Evolutionary conservation across 164 flowering plant species (phyloP).

Genomic region (Houttuynia cordata): DNA sequence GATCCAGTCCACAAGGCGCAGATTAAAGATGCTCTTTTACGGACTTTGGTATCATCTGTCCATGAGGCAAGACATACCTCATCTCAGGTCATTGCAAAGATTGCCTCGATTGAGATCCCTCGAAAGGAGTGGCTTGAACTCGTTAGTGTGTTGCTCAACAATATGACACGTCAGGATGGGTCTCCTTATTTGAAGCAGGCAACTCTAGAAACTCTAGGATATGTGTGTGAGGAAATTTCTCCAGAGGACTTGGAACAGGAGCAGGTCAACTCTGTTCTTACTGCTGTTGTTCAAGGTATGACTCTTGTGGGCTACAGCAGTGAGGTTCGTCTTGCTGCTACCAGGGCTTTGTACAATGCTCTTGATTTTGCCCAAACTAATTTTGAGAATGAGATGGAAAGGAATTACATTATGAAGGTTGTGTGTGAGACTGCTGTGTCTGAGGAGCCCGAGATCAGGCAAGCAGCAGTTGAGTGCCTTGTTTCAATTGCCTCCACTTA

Average conservation of each 20-base stretch:
- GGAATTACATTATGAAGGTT: constrained; percentile 72
- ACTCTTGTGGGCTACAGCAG: constrained; percentile 36
- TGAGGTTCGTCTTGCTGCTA: constrained; percentile 73
- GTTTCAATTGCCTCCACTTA: constrained; percentile 70
- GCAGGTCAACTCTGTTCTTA: constrained; percentile 69
- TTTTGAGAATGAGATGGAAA: constrained; percentile 76
- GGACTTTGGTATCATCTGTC: constrained; percentile 49
- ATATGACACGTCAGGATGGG: constrained; percentile 54
- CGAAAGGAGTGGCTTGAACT: constrained; percentile 71
- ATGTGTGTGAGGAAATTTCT: constrained; percentile 75
- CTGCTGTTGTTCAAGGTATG: constrained; percentile 91
- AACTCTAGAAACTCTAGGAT: constrained; percentile 71
- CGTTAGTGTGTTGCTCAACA: constrained; percentile 40
- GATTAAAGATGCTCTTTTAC: constrained; percentile 46
- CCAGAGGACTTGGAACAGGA: constrained; percentile 55
- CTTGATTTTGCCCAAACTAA: constrained; percentile 78
- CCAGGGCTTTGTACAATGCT: constrained; percentile 64
- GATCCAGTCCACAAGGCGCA: constrained; percentile 40
- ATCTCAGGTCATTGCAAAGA: constrained; percentile 62
- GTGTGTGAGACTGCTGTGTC: constrained; percentile 62
- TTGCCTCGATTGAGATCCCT: constrained; percentile 64
- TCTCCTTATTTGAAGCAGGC: constrained; percentile 50
- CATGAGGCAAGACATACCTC: constrained; percentile 65
- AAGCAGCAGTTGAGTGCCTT: constrained; percentile 76
- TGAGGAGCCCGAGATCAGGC: constrained; percentile 51